phyloP scores from a whole-genome alignment of 495 filamentous ascomycete genomes.

The Hamigera avellanea region DNA sequence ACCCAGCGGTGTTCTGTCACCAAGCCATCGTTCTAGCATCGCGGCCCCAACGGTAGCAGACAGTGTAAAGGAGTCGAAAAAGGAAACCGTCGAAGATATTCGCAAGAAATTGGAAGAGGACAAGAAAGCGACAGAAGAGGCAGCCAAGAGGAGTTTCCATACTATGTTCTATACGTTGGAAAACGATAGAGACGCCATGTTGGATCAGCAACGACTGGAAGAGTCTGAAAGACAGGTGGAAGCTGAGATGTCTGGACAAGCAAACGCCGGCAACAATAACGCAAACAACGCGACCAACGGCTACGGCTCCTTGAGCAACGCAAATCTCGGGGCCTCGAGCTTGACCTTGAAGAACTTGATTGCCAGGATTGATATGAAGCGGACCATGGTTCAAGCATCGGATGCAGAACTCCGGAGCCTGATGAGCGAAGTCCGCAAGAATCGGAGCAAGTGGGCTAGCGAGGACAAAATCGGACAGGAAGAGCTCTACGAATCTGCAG shows the following conservation, averaged over 20 bases:
- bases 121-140: conserved; percentile 85
- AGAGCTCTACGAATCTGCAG: conserved; percentile 90
- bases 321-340: conserved; percentile 94
- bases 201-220: conserved; percentile 94
- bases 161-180: conserved; percentile 91
- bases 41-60: conserved; percentile 19
- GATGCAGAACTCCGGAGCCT: conserved; percentile 84
- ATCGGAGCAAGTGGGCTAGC: conserved; percentile 96
- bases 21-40: conserved; percentile 17
- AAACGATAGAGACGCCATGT: conserved; percentile 88
- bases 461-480: conserved; percentile 96
- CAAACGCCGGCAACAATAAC: conserved; percentile 32
- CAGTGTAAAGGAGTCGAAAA: conserved; percentile 35
- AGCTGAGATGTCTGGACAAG: conserved; percentile 74
- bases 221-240: conserved; percentile 94
- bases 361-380: conserved; percentile 83
- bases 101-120: conserved; percentile 90
- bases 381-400: conserved; percentile 74
- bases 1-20: conserved; percentile 15
- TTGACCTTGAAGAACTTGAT: conserved; percentile 94
- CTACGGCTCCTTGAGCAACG: conserved; percentile 80
- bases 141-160: conserved; percentile 78
- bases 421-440: conserved; percentile 95
- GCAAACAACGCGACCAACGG: conserved; percentile 39
- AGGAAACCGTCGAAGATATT: conserved; percentile 66